These are phyloP conservation scores for Crepidotus variabilis DNA, from an alignment of 768 basidiomycete genomes.

Conservation along the genomic window DNA sequence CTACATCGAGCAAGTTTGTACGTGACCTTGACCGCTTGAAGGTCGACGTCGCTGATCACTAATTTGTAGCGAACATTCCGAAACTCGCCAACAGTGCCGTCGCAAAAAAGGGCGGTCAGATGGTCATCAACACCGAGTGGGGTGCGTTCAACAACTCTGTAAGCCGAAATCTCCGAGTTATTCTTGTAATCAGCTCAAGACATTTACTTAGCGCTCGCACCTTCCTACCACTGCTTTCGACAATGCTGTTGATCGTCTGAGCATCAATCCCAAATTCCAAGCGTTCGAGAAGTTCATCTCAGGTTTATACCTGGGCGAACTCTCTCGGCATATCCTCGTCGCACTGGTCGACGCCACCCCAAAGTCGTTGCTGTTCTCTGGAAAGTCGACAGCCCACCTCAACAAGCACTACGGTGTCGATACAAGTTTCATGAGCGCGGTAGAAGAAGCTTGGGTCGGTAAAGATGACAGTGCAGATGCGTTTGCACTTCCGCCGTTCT, in stretches of 20 bases:
- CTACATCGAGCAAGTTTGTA: constrained; percentile 81
- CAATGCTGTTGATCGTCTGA: constrained; percentile 87
- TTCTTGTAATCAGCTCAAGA: not conserved
- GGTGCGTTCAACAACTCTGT: constrained; percentile 96
- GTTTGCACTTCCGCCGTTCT: constrained; percentile 32
- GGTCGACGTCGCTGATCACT: not conserved
- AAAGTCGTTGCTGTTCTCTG: constrained; percentile 71
- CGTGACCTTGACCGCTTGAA: constrained; percentile 11
- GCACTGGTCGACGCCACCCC: constrained; percentile 78
- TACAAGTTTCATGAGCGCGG: constrained; percentile 84
- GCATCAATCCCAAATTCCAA: constrained; percentile 90
- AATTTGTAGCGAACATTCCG: constrained; percentile 55
- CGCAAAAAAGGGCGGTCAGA: constrained; percentile 61
- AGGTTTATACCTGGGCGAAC: constrained; percentile 98
- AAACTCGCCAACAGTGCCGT: constrained; percentile 72
- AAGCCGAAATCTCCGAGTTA: constrained; percentile 17
- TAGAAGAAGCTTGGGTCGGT: constrained; percentile 74
- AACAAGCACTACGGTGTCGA: constrained; percentile 96
- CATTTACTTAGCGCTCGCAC: constrained; percentile 61
- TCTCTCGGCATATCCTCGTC: constrained; percentile 81
- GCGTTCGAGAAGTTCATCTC: constrained; percentile 98
- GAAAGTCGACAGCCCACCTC: constrained; percentile 63
- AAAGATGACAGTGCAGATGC: constrained; percentile 23
- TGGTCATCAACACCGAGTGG: constrained; percentile 99
- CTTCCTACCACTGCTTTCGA: constrained; percentile 90